A percentile compares a stretch with the other conserved stretches of the same genome.
These are phyloP conservation scores for Cryptococcus floricola DNA, from an alignment of 1,284 basidiomycete genomes.

Conservation along the genomic window DNA sequence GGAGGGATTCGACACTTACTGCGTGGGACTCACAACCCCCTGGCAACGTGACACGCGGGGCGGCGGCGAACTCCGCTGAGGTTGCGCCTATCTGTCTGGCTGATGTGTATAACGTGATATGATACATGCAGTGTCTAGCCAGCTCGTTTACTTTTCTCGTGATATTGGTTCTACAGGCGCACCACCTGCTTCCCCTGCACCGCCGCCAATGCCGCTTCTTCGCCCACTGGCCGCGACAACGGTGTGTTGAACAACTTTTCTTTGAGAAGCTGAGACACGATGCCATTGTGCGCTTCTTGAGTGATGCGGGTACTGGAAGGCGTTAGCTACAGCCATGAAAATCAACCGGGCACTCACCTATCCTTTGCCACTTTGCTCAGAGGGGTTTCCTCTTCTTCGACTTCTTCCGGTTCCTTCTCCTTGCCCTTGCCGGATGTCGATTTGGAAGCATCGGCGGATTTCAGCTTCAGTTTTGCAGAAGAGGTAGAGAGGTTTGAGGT, in stretches of 20 bases:
- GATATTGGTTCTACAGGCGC: too few species aligned
- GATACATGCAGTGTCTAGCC: too few species aligned
- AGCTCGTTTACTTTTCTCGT: too few species aligned
- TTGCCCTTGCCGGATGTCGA: slow-evolving; percentile 21
- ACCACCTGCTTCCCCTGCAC: slow-evolving; percentile 13
- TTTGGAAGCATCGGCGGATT: slow-evolving; percentile 42
- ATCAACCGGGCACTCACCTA: slow-evolving; percentile 55
- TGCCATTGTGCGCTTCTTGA: slow-evolving; percentile 81
- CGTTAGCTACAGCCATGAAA: background rate
- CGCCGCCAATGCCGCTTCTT: slow-evolving; percentile 17
- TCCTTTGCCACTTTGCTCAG: slow-evolving; percentile 78
- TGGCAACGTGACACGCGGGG: too few species aligned
- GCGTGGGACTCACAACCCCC: too few species aligned
- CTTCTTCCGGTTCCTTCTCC: slow-evolving; percentile 50
- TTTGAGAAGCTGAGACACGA: slow-evolving; percentile 84
- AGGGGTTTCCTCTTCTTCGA: slow-evolving; percentile 50
- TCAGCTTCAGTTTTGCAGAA: slow-evolving; percentile 22
- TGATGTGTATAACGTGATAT: too few species aligned
- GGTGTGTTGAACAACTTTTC: slow-evolving; percentile 53
- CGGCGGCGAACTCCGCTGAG: too few species aligned
- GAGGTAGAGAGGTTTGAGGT: slow-evolving; percentile 16
- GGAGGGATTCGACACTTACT: too few species aligned
- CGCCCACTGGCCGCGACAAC: slow-evolving; percentile 16
- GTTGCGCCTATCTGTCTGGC: too few species aligned
- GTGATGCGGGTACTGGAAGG: slow-evolving; percentile 71